phyloP scores from a whole-genome alignment of 129 eudicot species.

The Kitagawia praeruptora region DNA sequence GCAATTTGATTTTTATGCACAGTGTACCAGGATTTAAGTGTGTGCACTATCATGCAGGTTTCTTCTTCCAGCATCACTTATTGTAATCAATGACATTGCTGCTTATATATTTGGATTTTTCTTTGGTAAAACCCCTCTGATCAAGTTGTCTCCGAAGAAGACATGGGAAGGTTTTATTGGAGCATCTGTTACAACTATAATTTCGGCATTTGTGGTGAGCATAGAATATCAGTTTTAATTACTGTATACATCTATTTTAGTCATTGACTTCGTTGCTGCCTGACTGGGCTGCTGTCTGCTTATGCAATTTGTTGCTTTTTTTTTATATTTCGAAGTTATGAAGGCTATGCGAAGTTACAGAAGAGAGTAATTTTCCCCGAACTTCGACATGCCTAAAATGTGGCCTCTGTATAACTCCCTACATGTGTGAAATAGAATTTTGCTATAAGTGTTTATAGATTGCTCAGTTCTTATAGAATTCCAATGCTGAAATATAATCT shows the following conservation, averaged over 20 bases:
- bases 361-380: neutral
- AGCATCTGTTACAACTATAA: slow-evolving; percentile 81
- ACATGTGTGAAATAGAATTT: neutral
- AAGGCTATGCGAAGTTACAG: neutral
- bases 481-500: slow-evolving; percentile 6
- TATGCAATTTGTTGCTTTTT: neutral
- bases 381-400: neutral
- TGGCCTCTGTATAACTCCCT: neutral
- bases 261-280: neutral
- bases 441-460: neutral
- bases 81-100: slow-evolving; percentile 85
- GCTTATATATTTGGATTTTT: slow-evolving; percentile 93
- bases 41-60: slow-evolving; percentile 52
- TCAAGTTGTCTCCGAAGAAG: slow-evolving; percentile 93
- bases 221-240: neutral
- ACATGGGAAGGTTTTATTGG: slow-evolving; percentile 99
- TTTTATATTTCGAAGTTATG: neutral
- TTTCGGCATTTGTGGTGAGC: slow-evolving; percentile 84
- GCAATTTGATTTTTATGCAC: neutral
- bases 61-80: slow-evolving; percentile 99
- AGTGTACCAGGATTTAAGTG: slow-evolving; percentile 8
- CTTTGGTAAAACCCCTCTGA: slow-evolving; percentile 94
- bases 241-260: neutral
- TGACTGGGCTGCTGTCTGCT: neutral
- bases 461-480: neutral